phyloP scores from a whole-genome alignment of 108 stramenopile species.

The Cylindrotheca fusiformis region DNA sequence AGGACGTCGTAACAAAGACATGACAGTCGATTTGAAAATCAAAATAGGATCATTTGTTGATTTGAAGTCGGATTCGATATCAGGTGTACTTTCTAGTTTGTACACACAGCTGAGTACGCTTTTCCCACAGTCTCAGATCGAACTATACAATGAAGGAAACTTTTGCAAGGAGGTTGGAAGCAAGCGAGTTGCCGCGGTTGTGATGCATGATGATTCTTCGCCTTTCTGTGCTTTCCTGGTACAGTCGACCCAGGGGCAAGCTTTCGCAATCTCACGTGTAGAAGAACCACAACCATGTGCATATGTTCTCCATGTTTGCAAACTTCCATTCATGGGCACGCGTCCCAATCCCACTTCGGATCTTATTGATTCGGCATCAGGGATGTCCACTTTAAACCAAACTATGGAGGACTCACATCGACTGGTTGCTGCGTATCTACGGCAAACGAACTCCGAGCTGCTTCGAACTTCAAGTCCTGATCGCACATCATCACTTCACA shows the following conservation, averaged over 20 bases:
- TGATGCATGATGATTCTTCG: constrained; percentile 9
- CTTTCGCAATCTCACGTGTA: constrained; percentile 12
- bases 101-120: not conserved
- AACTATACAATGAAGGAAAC: constrained; percentile 24
- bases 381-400: no score
- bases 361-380: no score
- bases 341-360: no score
- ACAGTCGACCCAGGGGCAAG: not conserved
- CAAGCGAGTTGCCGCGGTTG: constrained; percentile 16
- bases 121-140: constrained; percentile 10
- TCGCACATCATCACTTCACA: constrained; percentile 20
- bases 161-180: not conserved
- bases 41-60: constrained; percentile 1
- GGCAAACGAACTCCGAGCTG: no score
- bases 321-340: no score
- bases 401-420: no score
- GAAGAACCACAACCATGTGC: constrained; percentile 21
- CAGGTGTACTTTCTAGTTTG: not conserved
- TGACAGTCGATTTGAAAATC: not conserved
- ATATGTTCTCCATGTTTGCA: constrained; percentile 32
- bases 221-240: constrained; percentile 1
- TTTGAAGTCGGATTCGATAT: not conserved
- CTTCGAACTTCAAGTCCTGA: constrained; percentile 11
- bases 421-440: no score
- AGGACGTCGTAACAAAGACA: constrained; percentile 3